Base-by-base conservation (phyloP, 2,329 filamentous ascomycete genomes). In the Pyricularia pennisetigena region DNA sequence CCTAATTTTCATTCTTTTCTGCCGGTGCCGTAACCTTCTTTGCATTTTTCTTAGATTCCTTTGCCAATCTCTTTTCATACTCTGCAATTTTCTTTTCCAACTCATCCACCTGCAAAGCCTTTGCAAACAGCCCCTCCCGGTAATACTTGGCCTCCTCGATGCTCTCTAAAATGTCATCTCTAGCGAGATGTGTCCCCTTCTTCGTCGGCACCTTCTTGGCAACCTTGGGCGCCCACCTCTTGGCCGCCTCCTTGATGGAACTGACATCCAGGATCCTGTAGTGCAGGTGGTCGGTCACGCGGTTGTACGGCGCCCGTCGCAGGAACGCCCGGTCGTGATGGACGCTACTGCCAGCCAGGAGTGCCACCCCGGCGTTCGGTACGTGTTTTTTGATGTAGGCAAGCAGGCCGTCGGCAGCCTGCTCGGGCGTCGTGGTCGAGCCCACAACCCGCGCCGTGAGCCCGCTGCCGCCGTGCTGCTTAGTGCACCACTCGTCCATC, bases 201-300 rank as follows among this genome's bases (percentile, higher is more conserved):
- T 98, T 98, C 70, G 75, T 78, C 14, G 94, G 94, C 30, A 86
- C 88, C 63, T 82, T 81, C 3, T 65, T 62, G 16, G 71, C 70
- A 5, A 70, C 82, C n/a, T 82, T 77, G 1, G 84, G 83, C 62
- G 88, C 89, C 94, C 95, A 99, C 64, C 94, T 85, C 71, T 88
- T 86, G 23, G 89, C 91, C 26, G 92, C 94, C 81, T 99, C 95
- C 80, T 98, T 98, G 75, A 98, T 86, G 64, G 88, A 86, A 78
- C 93, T 97, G 68, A 98, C 93, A 76, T 99, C 95, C 65, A 98
- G 80, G 71, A 99, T 91, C 20, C 95, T 87, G 79, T 99, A 93
- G 78, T 97, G 91, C 72, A 99, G 81, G 78, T 95, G 87, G 68
- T 90, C 86, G 65, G 92, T 79, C 1, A 97, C 88, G 69, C 83